Conservation (phyloP, 768 basidiomycete species). For the Pleurotus djamor region DNA sequence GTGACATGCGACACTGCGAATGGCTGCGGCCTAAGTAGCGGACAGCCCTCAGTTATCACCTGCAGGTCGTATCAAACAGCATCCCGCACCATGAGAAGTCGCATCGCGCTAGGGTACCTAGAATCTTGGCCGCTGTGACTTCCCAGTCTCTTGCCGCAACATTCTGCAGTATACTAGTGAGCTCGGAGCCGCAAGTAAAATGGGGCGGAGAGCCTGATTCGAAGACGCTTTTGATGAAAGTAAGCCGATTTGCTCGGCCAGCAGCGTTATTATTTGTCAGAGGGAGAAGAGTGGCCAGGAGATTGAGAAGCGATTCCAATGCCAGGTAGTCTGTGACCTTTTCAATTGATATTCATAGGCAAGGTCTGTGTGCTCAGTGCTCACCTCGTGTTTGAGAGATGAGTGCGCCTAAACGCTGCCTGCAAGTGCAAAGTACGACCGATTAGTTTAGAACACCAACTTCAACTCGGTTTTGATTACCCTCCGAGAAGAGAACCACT, state of each 20-base stretch:
- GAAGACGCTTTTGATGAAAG: slow-evolving; percentile 55
- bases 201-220: slow-evolving; percentile 21
- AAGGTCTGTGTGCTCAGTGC: slow-evolving; percentile 13
- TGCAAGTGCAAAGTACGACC: slow-evolving; percentile 15
- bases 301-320: slow-evolving; percentile 52
- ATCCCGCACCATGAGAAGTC: slow-evolving; percentile 47
- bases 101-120: slow-evolving; percentile 41
- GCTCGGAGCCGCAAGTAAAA: slow-evolving; percentile 31
- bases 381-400: slow-evolving; percentile 48
- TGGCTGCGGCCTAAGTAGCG: slow-evolving; percentile 51
- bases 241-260: slow-evolving; percentile 31
- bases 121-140: slow-evolving; percentile 41
- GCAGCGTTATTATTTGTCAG: slow-evolving; percentile 22
- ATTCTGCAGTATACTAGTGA: slow-evolving; percentile 39
- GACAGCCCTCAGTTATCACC: not conserved
- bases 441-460: slow-evolving; percentile 4
- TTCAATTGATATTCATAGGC: not conserved
- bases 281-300: slow-evolving; percentile 57
- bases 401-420: slow-evolving; percentile 43
- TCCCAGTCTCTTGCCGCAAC: slow-evolving; percentile 51
- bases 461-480: slow-evolving; percentile 20
- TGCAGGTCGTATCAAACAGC: not conserved
- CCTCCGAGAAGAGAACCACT: slow-evolving; percentile 43
- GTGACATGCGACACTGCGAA: slow-evolving; percentile 42
- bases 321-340: slow-evolving; percentile 46